A percentile compares a stretch with the other conserved stretches of the same genome.
Conservation (phyloP, 78 protist species). For the Paratrimastix pyriformis region DNA sequence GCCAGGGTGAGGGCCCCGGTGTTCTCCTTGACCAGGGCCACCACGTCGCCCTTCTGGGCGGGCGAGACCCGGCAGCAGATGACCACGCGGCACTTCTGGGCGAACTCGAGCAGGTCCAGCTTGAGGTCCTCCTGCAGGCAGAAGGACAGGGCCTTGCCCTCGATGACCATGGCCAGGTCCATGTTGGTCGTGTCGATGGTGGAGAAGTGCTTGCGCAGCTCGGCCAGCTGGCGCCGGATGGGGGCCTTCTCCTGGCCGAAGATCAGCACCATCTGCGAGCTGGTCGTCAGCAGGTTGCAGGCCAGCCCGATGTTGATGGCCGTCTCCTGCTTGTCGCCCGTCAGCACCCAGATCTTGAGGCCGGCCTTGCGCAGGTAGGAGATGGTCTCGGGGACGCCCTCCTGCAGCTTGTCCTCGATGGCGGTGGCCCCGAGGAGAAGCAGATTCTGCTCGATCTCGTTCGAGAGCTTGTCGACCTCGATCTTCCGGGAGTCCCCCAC, state of each 20-base stretch:
- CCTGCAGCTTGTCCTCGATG: conserved; percentile 86
- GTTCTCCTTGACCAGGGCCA: conserved; percentile 10
- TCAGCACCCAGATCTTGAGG: conserved; percentile 87
- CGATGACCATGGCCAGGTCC: conserved; percentile 43
- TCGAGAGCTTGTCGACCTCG: conserved; percentile 13
- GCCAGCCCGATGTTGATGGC: conserved; percentile 89
- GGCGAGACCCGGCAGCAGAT: conserved; percentile 82
- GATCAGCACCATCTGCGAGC: no score
- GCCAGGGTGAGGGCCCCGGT: conserved; percentile 14
- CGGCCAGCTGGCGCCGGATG: neutral
- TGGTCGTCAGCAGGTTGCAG: no score
- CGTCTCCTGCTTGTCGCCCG: conserved; percentile 94
- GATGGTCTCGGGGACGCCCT: conserved; percentile 63
- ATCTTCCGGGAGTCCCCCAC: neutral
- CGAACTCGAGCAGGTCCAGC: conserved; percentile 13
- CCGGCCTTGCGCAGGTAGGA: conserved; percentile 47
- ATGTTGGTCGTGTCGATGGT: neutral
- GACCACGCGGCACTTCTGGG: conserved; percentile 53
- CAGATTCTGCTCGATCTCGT: conserved; percentile 47
- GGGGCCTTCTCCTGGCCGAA: neutral
- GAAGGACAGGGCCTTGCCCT: conserved; percentile 40
- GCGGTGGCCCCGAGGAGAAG: conserved; percentile 66
- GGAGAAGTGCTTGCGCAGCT: neutral
- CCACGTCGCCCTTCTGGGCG: conserved; percentile 66
- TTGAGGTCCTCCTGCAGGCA: neutral